Conservation (phyloP, 768 basidiomycete genomes). For the Lentinula guzmanii region DNA sequence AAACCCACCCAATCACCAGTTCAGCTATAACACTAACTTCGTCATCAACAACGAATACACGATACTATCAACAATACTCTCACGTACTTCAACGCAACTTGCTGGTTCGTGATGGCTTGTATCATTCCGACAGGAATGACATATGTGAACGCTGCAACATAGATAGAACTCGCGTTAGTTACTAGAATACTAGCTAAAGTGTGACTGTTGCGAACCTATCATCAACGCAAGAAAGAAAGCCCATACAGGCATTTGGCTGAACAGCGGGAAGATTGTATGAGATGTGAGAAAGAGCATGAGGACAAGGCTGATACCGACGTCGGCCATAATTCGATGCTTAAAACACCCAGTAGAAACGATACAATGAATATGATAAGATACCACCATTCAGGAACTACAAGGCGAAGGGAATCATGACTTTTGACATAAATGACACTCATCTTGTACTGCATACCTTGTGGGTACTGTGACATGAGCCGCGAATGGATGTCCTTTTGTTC, state of each 20-base stretch:
- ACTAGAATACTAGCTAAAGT: background rate
- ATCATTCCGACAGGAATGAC: conserved; percentile 43
- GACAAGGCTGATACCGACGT: conserved; percentile 23
- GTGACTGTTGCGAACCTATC: conserved; percentile 25
- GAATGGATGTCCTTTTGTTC: conserved; percentile 60
- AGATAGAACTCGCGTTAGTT: background rate
- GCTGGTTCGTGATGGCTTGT: conserved; percentile 76
- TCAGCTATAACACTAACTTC: conserved; percentile 59
- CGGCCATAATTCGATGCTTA: conserved; percentile 61
- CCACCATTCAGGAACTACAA: conserved; percentile 56
- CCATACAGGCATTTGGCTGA: conserved; percentile 55
- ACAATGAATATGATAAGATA: conserved; percentile 29
- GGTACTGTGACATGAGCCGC: conserved; percentile 49
- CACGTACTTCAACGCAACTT: conserved; percentile 49
- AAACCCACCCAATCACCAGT: conserved; percentile 59
- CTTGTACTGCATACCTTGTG: conserved; percentile 23
- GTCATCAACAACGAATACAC: background rate
- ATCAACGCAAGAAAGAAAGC: conserved; percentile 49
- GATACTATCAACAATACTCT: background rate
- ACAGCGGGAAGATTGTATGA: background rate
- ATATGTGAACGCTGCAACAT: conserved; percentile 1
- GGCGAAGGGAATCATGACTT: conserved; percentile 8
- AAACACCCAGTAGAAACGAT: conserved; percentile 55
- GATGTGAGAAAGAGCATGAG: background rate
- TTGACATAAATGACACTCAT: background rate